Conservation (phyloP, 495 filamentous ascomycete genomes). For the Aspergillus indologenus region DNA sequence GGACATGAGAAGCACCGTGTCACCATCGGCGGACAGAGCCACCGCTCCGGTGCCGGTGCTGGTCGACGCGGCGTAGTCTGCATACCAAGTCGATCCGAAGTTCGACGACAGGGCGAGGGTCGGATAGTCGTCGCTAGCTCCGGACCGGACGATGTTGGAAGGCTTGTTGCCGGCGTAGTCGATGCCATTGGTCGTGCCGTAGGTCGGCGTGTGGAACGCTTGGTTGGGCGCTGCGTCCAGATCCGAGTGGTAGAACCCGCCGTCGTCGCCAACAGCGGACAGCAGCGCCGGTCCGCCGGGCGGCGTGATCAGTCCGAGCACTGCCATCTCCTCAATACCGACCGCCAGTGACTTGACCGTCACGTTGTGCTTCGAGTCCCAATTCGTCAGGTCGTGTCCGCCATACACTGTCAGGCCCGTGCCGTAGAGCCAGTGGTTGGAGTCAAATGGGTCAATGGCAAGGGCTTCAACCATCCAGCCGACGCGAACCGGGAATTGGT, state of each 20-base stretch:
- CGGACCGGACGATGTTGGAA: slow-evolving; percentile 14
- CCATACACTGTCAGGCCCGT: slow-evolving; percentile 17
- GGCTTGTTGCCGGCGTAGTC: slow-evolving; percentile 20
- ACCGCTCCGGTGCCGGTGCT: slow-evolving; percentile 10
- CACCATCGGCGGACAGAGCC: slow-evolving; percentile 13
- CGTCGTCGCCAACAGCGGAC: slow-evolving; percentile 14
- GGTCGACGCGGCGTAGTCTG: slow-evolving; percentile 14
- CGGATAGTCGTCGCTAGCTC: slow-evolving; percentile 7
- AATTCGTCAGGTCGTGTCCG: slow-evolving; percentile 11
- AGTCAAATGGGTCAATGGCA: slow-evolving; percentile 17
- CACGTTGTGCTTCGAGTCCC: slow-evolving; percentile 9
- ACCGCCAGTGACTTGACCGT: slow-evolving; percentile 14
- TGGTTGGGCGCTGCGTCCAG: slow-evolving; percentile 9
- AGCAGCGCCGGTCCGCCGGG: slow-evolving; percentile 13
- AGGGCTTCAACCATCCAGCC: slow-evolving; percentile 20
- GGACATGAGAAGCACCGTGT: slow-evolving; percentile 14
- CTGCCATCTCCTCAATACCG: slow-evolving; percentile 16
- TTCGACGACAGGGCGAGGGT: slow-evolving; percentile 14
- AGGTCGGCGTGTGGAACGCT: slow-evolving; percentile 12
- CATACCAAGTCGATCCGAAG: slow-evolving; percentile 15
- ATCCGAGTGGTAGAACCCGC: slow-evolving; percentile 15
- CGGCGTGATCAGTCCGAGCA: slow-evolving; percentile 14
- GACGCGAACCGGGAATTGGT: slow-evolving; percentile 11
- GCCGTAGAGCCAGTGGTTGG: slow-evolving; percentile 21
- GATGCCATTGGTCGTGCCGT: slow-evolving; percentile 13